Evolutionary conservation across 768 basidiomycete species (phyloP), one percentile per base, ranked within the genome.

Genomic region (Krasilnikovozyma curviuscula): DNA sequence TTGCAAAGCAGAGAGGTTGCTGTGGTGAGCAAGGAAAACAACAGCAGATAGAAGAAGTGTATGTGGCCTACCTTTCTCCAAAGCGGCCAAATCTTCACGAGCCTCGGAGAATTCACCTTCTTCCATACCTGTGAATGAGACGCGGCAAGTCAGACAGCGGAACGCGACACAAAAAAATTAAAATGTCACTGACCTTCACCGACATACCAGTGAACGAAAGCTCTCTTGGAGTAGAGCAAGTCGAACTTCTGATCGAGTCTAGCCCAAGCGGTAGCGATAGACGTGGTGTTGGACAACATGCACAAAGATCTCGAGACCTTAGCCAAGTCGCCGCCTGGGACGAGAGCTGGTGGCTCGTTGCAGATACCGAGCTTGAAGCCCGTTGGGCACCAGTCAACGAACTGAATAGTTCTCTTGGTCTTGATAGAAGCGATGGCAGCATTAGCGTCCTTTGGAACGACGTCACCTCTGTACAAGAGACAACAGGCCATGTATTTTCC

Each of bases 71-170:
- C 86, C 85, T 65, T 83, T 89, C 69, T 95, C 89, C 50, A 97
- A 76, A 7, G 91, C 91, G 35, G 91, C 91, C 53, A 97, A 78
- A 69, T 97, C 91, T 65, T 97, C 91, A 57, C 89, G 81, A 39
- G 91, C 91, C 69, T 93, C 89, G 40, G 85, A 88, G 69, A 95
- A 95, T 69, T 93, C 91, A 66, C 86, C 88, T 71, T 95, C 89
- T 63, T 93, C 89, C 89, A 95, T 95, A 71, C 89, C 89, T 69
- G n/a, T n/a, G n/a, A n/a, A n/a, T n/a, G n/a, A n/a, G n/a, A n/a
- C n/a, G n/a, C n/a, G n/a, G n/a, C n/a, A n/a, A n/a, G n/a, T n/a
- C n/a, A n/a, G n/a, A n/a, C n/a, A n/a, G n/a, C n/a, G n/a, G n/a
- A n/a, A n/a, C 16, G 5, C 21, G 40, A n/a, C 33, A 37, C 34